Conservation (phyloP, 345 rosid genomes). For the Luvunga scandens region DNA sequence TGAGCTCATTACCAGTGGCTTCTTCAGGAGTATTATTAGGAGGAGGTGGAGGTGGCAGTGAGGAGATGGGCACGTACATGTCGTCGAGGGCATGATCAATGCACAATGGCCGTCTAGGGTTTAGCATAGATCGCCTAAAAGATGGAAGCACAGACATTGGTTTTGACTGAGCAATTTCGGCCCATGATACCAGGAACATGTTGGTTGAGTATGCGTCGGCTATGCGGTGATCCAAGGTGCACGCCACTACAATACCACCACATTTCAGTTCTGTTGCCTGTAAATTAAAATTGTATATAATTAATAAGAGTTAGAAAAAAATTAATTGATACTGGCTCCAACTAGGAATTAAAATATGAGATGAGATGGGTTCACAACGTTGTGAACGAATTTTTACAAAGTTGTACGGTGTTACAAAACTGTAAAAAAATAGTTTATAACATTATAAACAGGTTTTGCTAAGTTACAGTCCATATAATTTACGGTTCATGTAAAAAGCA, state of each 20-base stretch:
- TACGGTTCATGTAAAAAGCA: too few relatives aligned
- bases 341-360: too few relatives aligned
- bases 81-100: background rate
- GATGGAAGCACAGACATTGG: constrained; percentile 43
- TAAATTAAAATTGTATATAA: background rate
- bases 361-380: too few relatives aligned
- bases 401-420: too few relatives aligned
- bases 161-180: constrained; percentile 45
- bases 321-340: too few relatives aligned
- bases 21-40: constrained; percentile 28
- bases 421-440: too few relatives aligned
- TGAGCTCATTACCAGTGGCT: constrained; percentile 22
- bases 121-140: constrained; percentile 54
- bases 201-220: constrained; percentile 74
- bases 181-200: constrained; percentile 73
- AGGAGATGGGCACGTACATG: constrained; percentile 8
- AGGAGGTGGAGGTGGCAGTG: constrained; percentile 26
- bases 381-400: too few relatives aligned
- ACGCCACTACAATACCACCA: constrained; percentile 18
- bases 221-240: constrained; percentile 73
- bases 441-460: too few relatives aligned
- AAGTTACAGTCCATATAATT: too few relatives aligned
- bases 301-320: too few relatives aligned
- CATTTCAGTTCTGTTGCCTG: constrained; percentile 65
- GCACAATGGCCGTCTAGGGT: constrained; percentile 43